Evolutionary conservation across 192 early-diverging fungal species (phyloP).

Genomic region (Gonapodya sp.): DNA sequence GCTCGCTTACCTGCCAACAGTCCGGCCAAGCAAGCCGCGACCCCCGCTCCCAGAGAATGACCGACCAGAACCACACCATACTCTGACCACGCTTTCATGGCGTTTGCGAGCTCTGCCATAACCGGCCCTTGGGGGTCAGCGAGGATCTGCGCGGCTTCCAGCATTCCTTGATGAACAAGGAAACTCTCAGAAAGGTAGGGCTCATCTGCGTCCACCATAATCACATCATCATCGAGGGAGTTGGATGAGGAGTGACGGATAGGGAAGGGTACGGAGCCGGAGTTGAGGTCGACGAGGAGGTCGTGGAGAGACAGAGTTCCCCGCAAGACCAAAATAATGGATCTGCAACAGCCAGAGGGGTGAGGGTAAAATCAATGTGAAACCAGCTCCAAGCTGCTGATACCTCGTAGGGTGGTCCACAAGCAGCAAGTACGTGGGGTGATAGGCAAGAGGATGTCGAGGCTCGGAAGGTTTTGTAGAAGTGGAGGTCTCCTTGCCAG

Average conservation of each 20-base stretch:
- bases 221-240: background rate
- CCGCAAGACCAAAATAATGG: conserved; percentile 73
- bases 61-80: conserved; percentile 80
- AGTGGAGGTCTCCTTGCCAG: background rate
- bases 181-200: conserved; percentile 21
- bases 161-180: conserved; percentile 78
- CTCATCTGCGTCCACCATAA: background rate
- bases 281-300: conserved; percentile 74
- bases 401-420: conserved; percentile 64
- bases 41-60: conserved; percentile 80
- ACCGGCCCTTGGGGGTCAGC: conserved; percentile 56
- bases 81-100: conserved; percentile 57
- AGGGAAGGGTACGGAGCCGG: conserved; percentile 15
- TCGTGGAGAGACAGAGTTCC: conserved; percentile 82
- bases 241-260: background rate
- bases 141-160: conserved; percentile 54
- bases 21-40: conserved; percentile 66
- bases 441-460: conserved; percentile 18
- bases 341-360: background rate
- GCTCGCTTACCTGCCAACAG: conserved; percentile 57
- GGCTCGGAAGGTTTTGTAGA: background rate
- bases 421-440: conserved; percentile 57
- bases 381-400: too few species aligned
- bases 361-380: background rate
- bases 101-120: conserved; percentile 58